A percentile compares a stretch with the other conserved stretches of the same genome.
Conservation (phyloP, 1,284 basidiomycete species). For the Trametes pubescens region DNA sequence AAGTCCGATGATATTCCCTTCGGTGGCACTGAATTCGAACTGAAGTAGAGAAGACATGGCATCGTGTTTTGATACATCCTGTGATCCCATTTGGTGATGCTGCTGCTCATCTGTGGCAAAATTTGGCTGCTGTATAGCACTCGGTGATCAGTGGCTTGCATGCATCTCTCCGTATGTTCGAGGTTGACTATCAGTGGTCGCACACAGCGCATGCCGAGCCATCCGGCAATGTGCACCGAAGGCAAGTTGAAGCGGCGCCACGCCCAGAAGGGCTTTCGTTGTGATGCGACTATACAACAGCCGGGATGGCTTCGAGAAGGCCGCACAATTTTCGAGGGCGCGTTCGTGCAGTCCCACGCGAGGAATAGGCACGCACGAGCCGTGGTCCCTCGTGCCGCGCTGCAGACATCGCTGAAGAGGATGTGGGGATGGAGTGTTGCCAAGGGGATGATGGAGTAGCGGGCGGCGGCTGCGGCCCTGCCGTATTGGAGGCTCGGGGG, state of each 20-base stretch:
- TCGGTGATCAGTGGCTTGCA: no score
- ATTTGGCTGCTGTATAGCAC: no score
- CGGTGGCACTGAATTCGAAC: no score
- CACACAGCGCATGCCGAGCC: not conserved
- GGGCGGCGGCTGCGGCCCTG: conserved; percentile 12
- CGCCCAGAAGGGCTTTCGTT: not conserved
- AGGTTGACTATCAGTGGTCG: not conserved
- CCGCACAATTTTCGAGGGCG: not conserved
- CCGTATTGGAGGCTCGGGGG: not conserved
- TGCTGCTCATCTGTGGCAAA: not conserved
- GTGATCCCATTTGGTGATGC: not conserved
- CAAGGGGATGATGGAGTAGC: conserved; percentile 16
- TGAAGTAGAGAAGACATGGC: not conserved
- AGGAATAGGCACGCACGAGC: not conserved
- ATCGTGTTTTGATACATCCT: not conserved
- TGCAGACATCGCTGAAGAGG: not conserved
- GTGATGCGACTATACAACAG: conserved; percentile 8
- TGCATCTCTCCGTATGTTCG: not conserved
- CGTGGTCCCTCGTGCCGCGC: not conserved
- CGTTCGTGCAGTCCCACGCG: not conserved
- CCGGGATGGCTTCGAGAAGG: not conserved
- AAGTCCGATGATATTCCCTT: no score
- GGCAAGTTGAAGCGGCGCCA: not conserved
- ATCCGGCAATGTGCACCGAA: not conserved
- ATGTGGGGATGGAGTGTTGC: conserved; percentile 6